Percentiles rank a stretch among this genome's conserved stretches.
Conservation (phyloP, 345 rosid genomes). For the Camelina sativa region DNA sequence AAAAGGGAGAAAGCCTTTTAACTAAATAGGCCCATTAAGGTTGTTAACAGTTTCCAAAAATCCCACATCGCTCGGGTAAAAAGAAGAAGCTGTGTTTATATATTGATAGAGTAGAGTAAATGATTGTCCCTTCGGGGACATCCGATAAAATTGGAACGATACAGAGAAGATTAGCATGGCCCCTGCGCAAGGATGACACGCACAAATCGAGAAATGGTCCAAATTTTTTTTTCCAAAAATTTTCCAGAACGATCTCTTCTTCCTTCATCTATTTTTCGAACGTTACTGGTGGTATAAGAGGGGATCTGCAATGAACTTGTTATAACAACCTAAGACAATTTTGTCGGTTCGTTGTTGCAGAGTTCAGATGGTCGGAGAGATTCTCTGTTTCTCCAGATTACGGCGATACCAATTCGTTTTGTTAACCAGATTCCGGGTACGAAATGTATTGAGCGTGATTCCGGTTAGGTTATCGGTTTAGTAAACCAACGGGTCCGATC, state of each 20-base stretch:
- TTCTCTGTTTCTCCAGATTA: neutral
- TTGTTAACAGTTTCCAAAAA: neutral
- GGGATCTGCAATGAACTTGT: no score
- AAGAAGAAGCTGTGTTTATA: neutral
- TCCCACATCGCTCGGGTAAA: neutral
- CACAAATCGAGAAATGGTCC: slow-evolving; percentile 1
- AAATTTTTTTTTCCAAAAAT: neutral
- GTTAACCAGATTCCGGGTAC: neutral
- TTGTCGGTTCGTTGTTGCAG: neutral
- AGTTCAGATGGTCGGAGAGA: neutral
- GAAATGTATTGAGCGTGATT: neutral
- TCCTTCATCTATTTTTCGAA: no score
- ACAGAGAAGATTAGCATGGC: slow-evolving; percentile 13
- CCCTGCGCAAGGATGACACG: slow-evolving; percentile 11
- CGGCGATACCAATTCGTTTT: neutral
- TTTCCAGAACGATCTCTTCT: no score
- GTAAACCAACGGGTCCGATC: neutral
- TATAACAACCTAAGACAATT: neutral
- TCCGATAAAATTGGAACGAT: slow-evolving; percentile 12
- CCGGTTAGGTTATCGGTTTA: neutral
- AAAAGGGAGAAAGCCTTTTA: neutral
- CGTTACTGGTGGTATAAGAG: no score
- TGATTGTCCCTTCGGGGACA: neutral
- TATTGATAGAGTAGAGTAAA: accelerated
- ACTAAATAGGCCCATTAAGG: neutral